Evolutionary conservation across 129 eudicot species (phyloP), one percentile per base, ranked within the genome.

Genomic region (Artemisia annua): DNA sequence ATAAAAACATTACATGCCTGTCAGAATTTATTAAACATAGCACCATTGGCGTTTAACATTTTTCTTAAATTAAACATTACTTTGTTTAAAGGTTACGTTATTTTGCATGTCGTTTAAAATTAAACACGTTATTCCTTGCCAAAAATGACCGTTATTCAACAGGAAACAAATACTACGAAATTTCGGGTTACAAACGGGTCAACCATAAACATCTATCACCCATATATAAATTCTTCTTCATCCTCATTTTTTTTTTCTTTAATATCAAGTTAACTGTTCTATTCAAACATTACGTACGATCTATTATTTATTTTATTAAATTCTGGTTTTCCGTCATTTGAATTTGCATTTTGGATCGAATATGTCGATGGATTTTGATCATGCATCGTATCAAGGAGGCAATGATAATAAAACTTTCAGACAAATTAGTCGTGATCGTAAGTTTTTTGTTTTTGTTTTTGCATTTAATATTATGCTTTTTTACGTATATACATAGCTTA

Each of bases 351-450:
- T 77, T 43, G 58, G 11, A 22, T 70, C 65, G 58, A 65, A 67
- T 24, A 88, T 91, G 89, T 85, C 98, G 78, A 85, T 87, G 80
- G 98, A 89, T 78, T 85, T 85, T 28, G 96, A 39, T 39, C 7
- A 92, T 71, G 35, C 79, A 35, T 71, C 96, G 18, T 87, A 81
- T 11, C 88, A 78, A 28, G 84, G 82, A 66, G 84, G 81, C 71
- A 75, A 76, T 80, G 92, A 81, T 39, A 54, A 80, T 48, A 87
- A 78, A 58, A 72, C 74, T 72, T 92, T 92, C 75, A 83, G 91
- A 63, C 87, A 87, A 78, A 73, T 87, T 68, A 83, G 86, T 76
- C 98, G 90, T 64, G 96, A 92, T 66, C 89, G 98, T 92, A 69
- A 82, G 94, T 78, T 30, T 30, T 24, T 24, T 24, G 26, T 24